Evolutionary conservation across 768 basidiomycete genomes (phyloP).

Genomic region (Pleurotus cornucopiae): DNA sequence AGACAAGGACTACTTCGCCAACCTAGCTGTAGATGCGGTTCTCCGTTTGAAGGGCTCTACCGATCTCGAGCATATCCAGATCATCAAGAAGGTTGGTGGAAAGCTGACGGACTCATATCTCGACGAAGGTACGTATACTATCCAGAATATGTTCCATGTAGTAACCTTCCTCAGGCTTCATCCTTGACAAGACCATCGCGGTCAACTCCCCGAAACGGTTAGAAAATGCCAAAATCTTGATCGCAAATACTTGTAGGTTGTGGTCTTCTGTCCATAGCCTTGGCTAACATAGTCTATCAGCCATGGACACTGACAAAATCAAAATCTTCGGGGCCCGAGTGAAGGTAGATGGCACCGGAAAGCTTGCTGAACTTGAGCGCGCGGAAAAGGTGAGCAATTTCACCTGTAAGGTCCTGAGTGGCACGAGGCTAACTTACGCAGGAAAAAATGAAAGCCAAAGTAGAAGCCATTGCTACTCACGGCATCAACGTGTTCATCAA

Average conservation of each 20-base stretch:
- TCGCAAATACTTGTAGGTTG: slow-evolving; percentile 92
- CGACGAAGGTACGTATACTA: slow-evolving; percentile 68
- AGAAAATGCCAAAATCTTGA: slow-evolving; percentile 93
- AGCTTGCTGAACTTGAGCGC: slow-evolving; percentile 95
- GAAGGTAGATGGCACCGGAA: slow-evolving; percentile 93
- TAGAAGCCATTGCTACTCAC: slow-evolving; percentile 88
- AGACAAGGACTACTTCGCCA: slow-evolving; percentile 97
- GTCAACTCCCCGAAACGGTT: slow-evolving; percentile 93
- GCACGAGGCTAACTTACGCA: slow-evolving; percentile 23
- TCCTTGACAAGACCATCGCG: slow-evolving; percentile 93
- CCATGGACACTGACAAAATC: slow-evolving; percentile 99
- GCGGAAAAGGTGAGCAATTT: slow-evolving; percentile 72
- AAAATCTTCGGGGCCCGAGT: slow-evolving; percentile 97
- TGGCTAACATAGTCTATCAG: slow-evolving; percentile 32
- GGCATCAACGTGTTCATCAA: slow-evolving; percentile 98
- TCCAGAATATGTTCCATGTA: background rate
- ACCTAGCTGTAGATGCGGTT: slow-evolving; percentile 96
- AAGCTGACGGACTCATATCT: slow-evolving; percentile 98
- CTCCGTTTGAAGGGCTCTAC: slow-evolving; percentile 93
- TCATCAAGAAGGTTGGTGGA: slow-evolving; percentile 99
- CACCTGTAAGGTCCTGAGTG: background rate
- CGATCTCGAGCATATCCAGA: slow-evolving; percentile 96
- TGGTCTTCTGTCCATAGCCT: background rate
- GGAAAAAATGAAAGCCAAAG: slow-evolving; percentile 99
- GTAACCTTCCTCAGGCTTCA: slow-evolving; percentile 64